Conservation (phyloP, 129 eudicot genomes). For the Scalesia atractyloides region DNA sequence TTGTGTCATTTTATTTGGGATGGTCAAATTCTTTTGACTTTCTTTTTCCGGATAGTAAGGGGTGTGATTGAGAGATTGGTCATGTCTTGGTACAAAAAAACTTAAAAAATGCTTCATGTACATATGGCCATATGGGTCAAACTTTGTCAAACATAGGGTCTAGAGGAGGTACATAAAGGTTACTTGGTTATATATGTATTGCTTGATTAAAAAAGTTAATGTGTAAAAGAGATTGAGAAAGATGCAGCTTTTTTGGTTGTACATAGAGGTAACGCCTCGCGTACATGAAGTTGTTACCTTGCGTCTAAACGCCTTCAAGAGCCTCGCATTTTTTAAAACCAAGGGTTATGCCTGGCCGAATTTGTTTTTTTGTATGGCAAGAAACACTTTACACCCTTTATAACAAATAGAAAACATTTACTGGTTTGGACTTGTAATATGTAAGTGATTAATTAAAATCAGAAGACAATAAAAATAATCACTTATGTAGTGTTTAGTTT, state of each 20-base stretch:
- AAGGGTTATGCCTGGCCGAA: not conserved
- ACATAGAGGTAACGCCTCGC: too few species aligned
- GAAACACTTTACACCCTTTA: not conserved
- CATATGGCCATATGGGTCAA: too few species aligned
- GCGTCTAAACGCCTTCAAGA: too few species aligned
- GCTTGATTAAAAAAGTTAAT: not conserved
- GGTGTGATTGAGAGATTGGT: constrained; percentile 17
- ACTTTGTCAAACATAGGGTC: too few species aligned
- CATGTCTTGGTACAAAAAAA: not conserved
- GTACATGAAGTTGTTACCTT: too few species aligned
- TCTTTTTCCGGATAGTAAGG: constrained; percentile 8
- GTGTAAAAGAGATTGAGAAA: not conserved
- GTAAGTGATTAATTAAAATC: not conserved
- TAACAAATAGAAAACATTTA: not conserved
- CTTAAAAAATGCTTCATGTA: too few species aligned
- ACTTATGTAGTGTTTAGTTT: not conserved
- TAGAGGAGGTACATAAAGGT: too few species aligned
- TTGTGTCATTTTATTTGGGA: not conserved
- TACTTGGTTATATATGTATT: too few species aligned
- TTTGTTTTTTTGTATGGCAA: constrained; percentile 11
- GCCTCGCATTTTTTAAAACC: too few species aligned
- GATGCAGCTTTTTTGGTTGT: too few species aligned
- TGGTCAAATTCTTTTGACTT: constrained; percentile 16
- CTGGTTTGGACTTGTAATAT: not conserved
- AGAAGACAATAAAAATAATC: not conserved